Base-by-base conservation (phyloP, 2,329 filamentous ascomycete genomes). In the Alternaria ventricosa region DNA sequence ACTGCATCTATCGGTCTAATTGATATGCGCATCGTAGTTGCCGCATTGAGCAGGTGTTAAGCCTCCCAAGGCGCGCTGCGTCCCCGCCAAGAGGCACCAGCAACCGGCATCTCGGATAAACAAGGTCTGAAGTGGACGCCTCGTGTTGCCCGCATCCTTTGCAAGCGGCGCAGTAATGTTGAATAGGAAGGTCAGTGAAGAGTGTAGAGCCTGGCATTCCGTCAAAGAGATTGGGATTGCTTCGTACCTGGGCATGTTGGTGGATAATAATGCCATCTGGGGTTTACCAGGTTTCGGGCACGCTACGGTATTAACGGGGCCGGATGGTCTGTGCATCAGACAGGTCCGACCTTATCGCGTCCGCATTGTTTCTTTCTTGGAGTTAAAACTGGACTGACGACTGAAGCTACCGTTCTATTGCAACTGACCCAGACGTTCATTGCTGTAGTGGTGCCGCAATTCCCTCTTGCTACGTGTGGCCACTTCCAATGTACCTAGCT, bases 11-110 rank as follows among this genome's bases (percentile, higher is more conserved):
- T 69, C 57, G 60, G 49, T 55, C 68, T 64, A 69, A 72, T 60
- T 70, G 65, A 70, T 62, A 66, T 59, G 57, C 63, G 65, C 67
- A 68, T 71, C 56, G 59, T 66, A 77, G 70, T 70, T 79, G 70
- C 77, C 77, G 53, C 54, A 75, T 78, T 41, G 61, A 75, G 77
- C 68, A 79, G 77, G 76, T 76, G 74, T 70, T 49, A 62, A 64
- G 54, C 60, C 60, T 45, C 51, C 60, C 72, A 75, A 77, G 73
- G 66, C 68, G 61, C 57, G 64, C 66, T 67, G 66, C 66, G 71
- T 68, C 57, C 41, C 59, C 61, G 76, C 77, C 76, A 78, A 77
- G 75, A 41, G 54, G 50, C 18, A 55, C 71, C 68, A 75, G 73
- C 61, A 66, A 69, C 73, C 75, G 67, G 63, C 57, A 61, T 69